phyloP scores from a whole-genome alignment of 345 rosid genomes.

The Syzygium aromaticum region DNA sequence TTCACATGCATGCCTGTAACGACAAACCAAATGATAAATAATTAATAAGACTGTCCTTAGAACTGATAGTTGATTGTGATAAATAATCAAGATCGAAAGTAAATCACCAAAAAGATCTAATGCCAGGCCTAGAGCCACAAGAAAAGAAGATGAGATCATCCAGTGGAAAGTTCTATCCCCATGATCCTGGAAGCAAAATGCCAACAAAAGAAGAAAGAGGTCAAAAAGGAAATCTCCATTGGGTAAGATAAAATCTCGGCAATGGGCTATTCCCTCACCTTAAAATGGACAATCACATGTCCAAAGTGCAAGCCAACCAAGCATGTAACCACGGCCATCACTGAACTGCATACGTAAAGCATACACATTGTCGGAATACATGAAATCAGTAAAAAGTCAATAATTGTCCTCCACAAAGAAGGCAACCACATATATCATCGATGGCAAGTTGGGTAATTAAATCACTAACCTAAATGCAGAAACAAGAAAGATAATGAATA shows the following conservation, averaged over 20 bases:
- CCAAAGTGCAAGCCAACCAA: slow-evolving; percentile 79
- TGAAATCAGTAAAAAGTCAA: background rate
- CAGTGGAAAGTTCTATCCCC: slow-evolving; percentile 45
- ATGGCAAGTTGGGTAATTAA: background rate
- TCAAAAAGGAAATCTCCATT: background rate
- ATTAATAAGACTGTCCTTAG: background rate
- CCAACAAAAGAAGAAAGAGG: background rate
- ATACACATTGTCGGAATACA: background rate
- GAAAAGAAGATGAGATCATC: slow-evolving; percentile 43
- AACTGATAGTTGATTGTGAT: background rate
- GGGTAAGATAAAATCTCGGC: background rate
- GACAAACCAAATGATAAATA: slow-evolving; percentile 2
- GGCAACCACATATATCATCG: background rate
- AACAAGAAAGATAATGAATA: background rate
- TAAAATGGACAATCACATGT: slow-evolving; percentile 66
- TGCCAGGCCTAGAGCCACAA: slow-evolving; percentile 41
- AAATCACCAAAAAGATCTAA: slow-evolving; percentile 46
- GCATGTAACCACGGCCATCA: slow-evolving; percentile 78
- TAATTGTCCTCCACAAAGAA: background rate
- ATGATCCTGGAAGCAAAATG: slow-evolving; percentile 41
- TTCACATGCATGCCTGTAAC: slow-evolving; percentile 69
- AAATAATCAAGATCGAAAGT: background rate
- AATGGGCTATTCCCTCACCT: slow-evolving; percentile 32
- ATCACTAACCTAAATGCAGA: background rate
- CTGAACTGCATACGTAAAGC: slow-evolving; percentile 39